Evolutionary conservation across 345 rosid species (phyloP), one percentile per base, ranked within the genome.

Genomic region (Pseudoturritis turrita): DNA sequence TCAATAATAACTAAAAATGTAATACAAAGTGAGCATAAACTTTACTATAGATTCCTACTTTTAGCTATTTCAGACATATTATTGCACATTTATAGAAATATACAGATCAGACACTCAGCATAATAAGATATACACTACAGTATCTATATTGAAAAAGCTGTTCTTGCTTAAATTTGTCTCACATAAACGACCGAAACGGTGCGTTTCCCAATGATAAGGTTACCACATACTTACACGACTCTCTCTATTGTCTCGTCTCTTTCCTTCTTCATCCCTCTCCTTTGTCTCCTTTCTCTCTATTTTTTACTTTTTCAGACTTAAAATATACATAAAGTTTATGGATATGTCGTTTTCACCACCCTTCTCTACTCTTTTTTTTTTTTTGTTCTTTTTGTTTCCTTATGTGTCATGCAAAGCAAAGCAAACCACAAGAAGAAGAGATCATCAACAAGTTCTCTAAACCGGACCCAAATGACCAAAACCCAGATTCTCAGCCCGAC

Each of bases 381-480:
- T 1, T 7, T 6, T 31, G 39, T 73, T 56, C 77, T 18, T 73
- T 73, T 46, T 73, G 77, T 46, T 18, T 73, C 59, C 58, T 13
- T 43, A 19, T 15, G 47, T 54, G 70, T 49, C 57, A 64, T 49
- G 35, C 46, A 33, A 33, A n/a, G n/a, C n/a, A n/a, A n/a, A n/a
- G 10, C 10, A 35, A 46, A 33, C 57, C 77, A 35, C 71, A 73
- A 44, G n/a, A 54, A 18, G 1, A 44, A 22, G 22, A 45, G 37
- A 51, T 37, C n/a, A 62, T 15, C 14, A n/a, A 15, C 15, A 13
- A 15, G 28, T 65, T 55, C 51, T 25, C 41, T 25, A 64, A 54
- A 31, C 69, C 25, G 7, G 36, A 17, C 39, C 6, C 65, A 72
- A 63, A 92, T 82, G 88, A 83, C 77, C 84, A 84, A 74, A 68